A percentile compares a stretch with the other conserved stretches of the same genome.
phyloP scores from a whole-genome alignment of 192 early-diverging fungal genomes.

The Geosiphon pyriformis region DNA sequence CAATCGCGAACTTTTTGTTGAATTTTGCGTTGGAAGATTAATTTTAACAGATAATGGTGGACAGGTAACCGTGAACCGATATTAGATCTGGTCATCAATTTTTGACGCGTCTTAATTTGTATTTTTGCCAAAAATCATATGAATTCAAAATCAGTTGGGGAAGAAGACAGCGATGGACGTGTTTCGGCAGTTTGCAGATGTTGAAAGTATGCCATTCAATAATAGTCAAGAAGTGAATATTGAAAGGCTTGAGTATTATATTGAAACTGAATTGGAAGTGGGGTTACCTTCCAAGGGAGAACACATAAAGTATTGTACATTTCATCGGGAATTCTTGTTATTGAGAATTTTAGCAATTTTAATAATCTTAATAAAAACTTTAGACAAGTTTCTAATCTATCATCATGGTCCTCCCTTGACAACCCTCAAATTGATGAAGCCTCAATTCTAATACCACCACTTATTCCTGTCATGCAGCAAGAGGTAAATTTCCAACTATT shows the following conservation, averaged over 20 bases:
- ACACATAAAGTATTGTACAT: neutral
- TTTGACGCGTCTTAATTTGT: too few species aligned
- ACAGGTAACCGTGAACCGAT: too few species aligned
- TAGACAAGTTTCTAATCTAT: neutral
- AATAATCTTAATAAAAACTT: neutral
- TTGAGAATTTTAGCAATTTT: too few species aligned
- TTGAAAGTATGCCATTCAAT: neutral
- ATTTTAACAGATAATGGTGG: slow-evolving; percentile 16
- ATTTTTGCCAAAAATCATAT: too few species aligned
- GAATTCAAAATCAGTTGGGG: slow-evolving; percentile 14
- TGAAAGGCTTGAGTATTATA: slow-evolving; percentile 13
- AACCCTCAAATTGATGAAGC: neutral
- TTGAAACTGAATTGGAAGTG: slow-evolving; percentile 19
- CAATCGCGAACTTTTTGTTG: slow-evolving; percentile 19
- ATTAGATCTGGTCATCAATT: too few species aligned
- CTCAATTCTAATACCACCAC: neutral
- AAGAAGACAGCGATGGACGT: slow-evolving; percentile 12
- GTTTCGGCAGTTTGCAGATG: neutral
- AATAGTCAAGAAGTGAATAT: slow-evolving; percentile 14
- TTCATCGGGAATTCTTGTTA: too few species aligned
- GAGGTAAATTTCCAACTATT: neutral
- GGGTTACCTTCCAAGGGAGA: neutral
- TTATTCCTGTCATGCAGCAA: neutral
- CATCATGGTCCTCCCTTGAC: neutral
- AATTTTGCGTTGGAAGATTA: slow-evolving; percentile 14